phyloP scores from a whole-genome alignment of 2,329 filamentous ascomycete species.

The Cercospora nicotianae region DNA sequence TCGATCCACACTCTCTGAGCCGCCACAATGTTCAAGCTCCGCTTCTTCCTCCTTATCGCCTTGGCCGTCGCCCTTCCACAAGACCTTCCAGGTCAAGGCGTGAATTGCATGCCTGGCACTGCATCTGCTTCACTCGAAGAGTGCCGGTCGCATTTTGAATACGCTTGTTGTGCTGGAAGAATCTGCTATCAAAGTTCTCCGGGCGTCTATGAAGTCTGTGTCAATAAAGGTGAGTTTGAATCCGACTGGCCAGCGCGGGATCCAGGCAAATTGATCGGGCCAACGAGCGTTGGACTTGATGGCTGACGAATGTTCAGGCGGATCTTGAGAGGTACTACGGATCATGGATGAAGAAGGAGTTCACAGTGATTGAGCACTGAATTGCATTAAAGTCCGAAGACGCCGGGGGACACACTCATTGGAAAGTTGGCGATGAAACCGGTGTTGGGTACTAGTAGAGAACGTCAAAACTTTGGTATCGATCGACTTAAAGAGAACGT shows the following conservation, averaged over 20 bases:
- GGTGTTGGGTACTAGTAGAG: no score
- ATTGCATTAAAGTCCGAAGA: no score
- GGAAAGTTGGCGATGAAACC: no score
- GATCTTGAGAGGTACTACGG: neutral
- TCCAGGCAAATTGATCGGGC: no score
- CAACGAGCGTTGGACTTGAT: neutral
- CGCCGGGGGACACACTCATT: no score
- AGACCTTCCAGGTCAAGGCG: neutral
- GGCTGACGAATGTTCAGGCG: neutral
- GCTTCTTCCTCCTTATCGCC: neutral
- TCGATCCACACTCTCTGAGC: neutral
- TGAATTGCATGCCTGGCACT: neutral
- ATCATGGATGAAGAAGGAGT: no score
- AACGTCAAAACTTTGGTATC: neutral
- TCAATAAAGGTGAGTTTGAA: neutral
- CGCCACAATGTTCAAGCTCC: neutral
- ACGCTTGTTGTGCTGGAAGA: neutral
- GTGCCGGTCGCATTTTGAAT: neutral
- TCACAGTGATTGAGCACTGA: no score
- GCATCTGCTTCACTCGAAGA: neutral
- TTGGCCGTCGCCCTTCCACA: neutral
- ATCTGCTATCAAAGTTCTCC: neutral
- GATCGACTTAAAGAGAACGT: neutral
- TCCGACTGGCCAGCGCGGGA: no score
- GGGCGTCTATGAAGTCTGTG: neutral